A percentile compares a stretch with the other conserved stretches of the same genome.
Evolutionary conservation across 2,329 filamentous ascomycete species (phyloP).

Genomic region (Trichoderma lentiforme): DNA sequence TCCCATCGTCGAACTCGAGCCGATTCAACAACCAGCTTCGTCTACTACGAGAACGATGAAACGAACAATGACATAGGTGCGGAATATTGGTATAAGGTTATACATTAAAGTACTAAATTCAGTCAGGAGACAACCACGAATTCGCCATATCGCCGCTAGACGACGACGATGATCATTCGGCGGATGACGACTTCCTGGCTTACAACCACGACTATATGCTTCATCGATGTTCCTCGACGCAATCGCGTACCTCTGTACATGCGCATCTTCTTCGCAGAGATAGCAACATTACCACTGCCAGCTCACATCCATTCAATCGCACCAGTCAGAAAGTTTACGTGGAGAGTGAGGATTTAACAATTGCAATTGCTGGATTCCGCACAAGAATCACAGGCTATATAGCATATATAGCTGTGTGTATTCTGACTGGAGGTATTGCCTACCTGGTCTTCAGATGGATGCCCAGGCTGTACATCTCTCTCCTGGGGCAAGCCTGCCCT

Average conservation of each 20-base stretch:
- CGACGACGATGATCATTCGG: conserved; percentile 39
- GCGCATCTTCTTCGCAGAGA: conserved; percentile 67
- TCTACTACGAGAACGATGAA: conserved; percentile 68
- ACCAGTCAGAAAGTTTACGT: conserved; percentile 90
- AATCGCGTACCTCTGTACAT: conserved; percentile 55
- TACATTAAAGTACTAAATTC: conserved; percentile 18
- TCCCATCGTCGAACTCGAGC: conserved; percentile 76
- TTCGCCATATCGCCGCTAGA: conserved; percentile 31
- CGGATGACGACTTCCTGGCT: conserved; percentile 41
- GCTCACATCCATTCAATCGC: conserved; percentile 60
- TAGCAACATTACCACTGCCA: conserved; percentile 66
- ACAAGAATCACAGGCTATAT: conserved; percentile 69
- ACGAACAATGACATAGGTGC: conserved; percentile 27
- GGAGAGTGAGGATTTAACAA: conserved; percentile 86
- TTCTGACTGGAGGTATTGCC: conserved; percentile 69
- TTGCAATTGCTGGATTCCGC: conserved; percentile 86
- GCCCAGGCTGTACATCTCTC: conserved; percentile 75
- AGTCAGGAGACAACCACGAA: conserved; percentile 29
- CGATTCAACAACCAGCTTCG: conserved; percentile 84
- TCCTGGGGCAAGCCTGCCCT: conserved; percentile 67
- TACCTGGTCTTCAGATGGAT: conserved; percentile 89
- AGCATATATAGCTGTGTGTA: conserved; percentile 67
- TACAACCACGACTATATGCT: conserved; percentile 47
- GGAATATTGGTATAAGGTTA: background rate
- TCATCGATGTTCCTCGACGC: conserved; percentile 61